These are phyloP conservation scores for Taiwanofungus camphoratus DNA, from an alignment of 1,284 basidiomycete genomes.

Conservation along the genomic window DNA sequence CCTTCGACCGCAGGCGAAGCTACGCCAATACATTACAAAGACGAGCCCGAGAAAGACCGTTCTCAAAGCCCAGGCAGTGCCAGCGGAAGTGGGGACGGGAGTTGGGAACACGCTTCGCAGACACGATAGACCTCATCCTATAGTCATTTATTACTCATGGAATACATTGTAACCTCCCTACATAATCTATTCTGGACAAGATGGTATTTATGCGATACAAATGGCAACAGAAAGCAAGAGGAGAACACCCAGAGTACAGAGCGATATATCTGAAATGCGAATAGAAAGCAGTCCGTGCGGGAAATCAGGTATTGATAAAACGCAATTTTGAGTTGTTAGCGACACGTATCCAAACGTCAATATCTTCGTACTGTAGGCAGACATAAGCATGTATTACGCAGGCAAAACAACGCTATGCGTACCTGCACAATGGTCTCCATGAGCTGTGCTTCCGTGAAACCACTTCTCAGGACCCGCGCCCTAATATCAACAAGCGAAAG, in stretches of 20 bases:
- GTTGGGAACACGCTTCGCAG: constrained; percentile 70
- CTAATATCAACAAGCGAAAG: constrained; percentile 81
- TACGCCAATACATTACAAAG: constrained; percentile 42
- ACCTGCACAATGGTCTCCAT: constrained; percentile 81
- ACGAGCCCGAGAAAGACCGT: constrained; percentile 42
- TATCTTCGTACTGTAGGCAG: constrained; percentile 67
- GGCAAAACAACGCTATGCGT: constrained; percentile 25
- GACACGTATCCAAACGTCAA: constrained; percentile 71
- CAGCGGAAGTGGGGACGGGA: constrained; percentile 52
- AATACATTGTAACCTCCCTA: constrained; percentile 4
- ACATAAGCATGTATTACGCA: constrained; percentile 7
- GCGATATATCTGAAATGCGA: constrained; percentile 11
- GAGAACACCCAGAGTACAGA: constrained; percentile 15
- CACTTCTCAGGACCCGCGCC: constrained; percentile 75
- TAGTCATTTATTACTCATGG: constrained; percentile 7
- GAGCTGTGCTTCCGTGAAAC: constrained; percentile 87
- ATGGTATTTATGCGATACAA: constrained; percentile 26
- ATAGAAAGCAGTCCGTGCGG: neutral
- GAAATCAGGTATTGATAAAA: constrained; percentile 32
- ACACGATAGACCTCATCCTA: constrained; percentile 21
- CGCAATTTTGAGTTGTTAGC: constrained; percentile 74
- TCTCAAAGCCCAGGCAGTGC: constrained; percentile 35
- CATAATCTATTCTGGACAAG: constrained; percentile 16
- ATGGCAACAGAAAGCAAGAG: constrained; percentile 22
- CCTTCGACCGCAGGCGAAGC: constrained; percentile 34